Evolutionary conservation across 495 filamentous ascomycete species (phyloP).

Genomic region (Hypoxylon lenormandii): DNA sequence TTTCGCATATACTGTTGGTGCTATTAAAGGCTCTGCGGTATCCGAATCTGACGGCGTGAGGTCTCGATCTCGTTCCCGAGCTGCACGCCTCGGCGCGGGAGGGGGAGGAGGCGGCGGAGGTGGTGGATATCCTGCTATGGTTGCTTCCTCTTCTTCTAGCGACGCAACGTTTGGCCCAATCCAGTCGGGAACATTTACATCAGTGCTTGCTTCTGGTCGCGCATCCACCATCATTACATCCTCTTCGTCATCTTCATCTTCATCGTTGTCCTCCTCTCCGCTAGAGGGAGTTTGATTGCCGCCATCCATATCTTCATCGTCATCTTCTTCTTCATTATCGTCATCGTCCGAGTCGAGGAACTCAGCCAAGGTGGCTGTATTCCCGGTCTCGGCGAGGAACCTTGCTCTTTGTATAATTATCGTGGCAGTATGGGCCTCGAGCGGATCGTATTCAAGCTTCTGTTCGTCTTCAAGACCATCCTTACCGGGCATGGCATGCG

Average conservation of each 20-base stretch:
- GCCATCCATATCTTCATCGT: constrained; percentile 58
- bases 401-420: constrained; percentile 45
- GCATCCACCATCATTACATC: constrained; percentile 63
- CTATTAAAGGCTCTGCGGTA: constrained; percentile 68
- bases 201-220: constrained; percentile 65
- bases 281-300: constrained; percentile 52
- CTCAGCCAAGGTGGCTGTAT: constrained; percentile 30
- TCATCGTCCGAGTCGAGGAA: constrained; percentile 61
- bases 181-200: constrained; percentile 67
- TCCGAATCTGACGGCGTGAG: constrained; percentile 71
- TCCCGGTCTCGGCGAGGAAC: constrained; percentile 45
- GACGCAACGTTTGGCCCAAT: constrained; percentile 45
- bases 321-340: constrained; percentile 59
- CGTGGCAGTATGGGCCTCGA: constrained; percentile 34
- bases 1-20: constrained; percentile 65
- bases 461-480: constrained; percentile 92
- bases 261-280: constrained; percentile 60
- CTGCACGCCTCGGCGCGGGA: constrained; percentile 51
- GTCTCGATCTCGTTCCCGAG: constrained; percentile 66
- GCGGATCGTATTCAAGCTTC: constrained; percentile 49
- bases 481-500: constrained; percentile 83
- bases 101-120: constrained; percentile 70
- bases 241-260: constrained; percentile 64
- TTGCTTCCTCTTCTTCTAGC: constrained; percentile 74
- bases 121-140: constrained; percentile 74